A percentile compares a stretch with the other conserved stretches of the same genome.
Evolutionary conservation across 768 basidiomycete genomes (phyloP).

Genomic region (Filobasidium wieringae): DNA sequence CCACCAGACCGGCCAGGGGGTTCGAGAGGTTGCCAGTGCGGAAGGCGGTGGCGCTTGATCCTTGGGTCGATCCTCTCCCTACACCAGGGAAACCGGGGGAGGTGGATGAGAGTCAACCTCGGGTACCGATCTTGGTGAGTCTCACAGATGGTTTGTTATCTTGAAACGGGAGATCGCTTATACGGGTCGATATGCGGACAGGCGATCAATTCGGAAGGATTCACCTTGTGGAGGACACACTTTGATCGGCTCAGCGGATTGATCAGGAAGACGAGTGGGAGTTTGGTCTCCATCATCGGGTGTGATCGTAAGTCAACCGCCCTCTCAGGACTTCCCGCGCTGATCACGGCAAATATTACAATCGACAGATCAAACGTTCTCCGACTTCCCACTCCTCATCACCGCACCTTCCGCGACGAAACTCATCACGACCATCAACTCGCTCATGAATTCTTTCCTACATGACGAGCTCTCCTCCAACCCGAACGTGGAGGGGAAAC

Average conservation of each 20-base stretch:
- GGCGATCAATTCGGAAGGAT: constrained; percentile 64
- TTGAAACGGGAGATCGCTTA: neutral
- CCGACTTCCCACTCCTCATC: constrained; percentile 32
- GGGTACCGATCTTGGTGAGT: constrained; percentile 18
- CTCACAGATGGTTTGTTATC: constrained; percentile 1
- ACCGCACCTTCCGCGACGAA: constrained; percentile 14
- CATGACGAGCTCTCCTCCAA: constrained; percentile 9
- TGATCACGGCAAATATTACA: neutral
- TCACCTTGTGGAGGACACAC: constrained; percentile 68
- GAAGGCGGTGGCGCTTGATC: constrained; percentile 59
- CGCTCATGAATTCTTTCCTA: constrained; percentile 25
- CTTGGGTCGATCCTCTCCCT: constrained; percentile 46
- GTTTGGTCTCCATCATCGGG: constrained; percentile 23
- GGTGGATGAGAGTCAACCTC: constrained; percentile 23
- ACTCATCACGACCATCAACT: constrained; percentile 23
- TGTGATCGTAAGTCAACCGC: constrained; percentile 23
- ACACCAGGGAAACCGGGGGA: constrained; percentile 16
- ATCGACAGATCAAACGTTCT: constrained; percentile 31
- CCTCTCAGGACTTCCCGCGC: neutral
- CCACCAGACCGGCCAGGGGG: constrained; percentile 34
- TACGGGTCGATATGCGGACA: constrained; percentile 32
- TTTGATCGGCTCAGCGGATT: constrained; percentile 51
- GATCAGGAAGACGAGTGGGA: constrained; percentile 37
- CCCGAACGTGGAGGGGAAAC: constrained; percentile 16
- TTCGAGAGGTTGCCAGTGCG: constrained; percentile 47